These are phyloP conservation scores for Diplogelasinospora grovesii DNA, from an alignment of 495 filamentous ascomycete species.

Conservation along the genomic window DNA sequence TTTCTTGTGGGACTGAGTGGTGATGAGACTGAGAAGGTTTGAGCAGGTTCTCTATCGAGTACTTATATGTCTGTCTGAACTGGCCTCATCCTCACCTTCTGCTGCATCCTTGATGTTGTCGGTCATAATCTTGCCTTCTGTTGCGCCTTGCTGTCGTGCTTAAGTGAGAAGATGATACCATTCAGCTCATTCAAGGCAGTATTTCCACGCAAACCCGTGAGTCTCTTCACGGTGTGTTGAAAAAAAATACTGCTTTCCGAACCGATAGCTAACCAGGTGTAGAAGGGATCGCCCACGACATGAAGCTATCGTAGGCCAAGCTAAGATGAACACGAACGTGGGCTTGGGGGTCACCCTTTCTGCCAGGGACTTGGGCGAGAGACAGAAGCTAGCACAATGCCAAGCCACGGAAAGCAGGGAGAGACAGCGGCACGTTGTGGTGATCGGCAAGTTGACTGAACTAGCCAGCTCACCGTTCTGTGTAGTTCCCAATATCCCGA, in stretches of 20 bases:
- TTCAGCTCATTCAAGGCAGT: slow-evolving; percentile 1
- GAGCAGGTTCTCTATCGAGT: slow-evolving; percentile 1
- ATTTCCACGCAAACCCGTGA: background rate
- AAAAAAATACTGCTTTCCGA: background rate
- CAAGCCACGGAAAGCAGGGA: no score
- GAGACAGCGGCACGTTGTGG: no score
- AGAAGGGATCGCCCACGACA: background rate
- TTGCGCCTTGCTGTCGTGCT: slow-evolving; percentile 14
- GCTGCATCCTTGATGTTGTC: background rate
- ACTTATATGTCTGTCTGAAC: slow-evolving; percentile 9
- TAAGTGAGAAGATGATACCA: slow-evolving; percentile 14
- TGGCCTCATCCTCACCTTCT: background rate
- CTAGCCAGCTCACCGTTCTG: no score
- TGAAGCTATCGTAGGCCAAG: background rate
- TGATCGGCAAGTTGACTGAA: no score
- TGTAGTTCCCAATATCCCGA: no score
- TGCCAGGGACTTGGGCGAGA: no score
- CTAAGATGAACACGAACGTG: background rate
- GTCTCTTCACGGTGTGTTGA: background rate
- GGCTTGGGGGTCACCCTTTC: background rate
- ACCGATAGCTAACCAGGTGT: slow-evolving; percentile 3
- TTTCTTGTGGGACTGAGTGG: background rate
- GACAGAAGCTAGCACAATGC: no score
- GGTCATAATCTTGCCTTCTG: background rate
- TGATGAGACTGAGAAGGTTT: slow-evolving; percentile 7